Base-by-base conservation (phyloP, 495 filamentous ascomycete genomes). In the Podospora fimiseda region DNA sequence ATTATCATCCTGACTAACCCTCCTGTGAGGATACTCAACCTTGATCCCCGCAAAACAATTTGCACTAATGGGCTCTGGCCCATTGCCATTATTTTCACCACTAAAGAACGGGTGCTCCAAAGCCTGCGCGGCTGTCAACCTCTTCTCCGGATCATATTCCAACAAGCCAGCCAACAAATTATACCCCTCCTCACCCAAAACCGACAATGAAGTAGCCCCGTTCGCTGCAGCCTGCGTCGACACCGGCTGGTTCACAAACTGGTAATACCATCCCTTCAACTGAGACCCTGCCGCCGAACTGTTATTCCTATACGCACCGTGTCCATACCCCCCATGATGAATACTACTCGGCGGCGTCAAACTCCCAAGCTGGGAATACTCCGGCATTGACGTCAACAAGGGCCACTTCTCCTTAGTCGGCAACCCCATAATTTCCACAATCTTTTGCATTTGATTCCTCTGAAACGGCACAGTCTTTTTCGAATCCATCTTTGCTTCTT, bases 401-500 rank as follows among this genome's bases (percentile, higher is more conserved):
- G 90, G 88, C 93, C 93, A 99, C 19, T 82, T 78, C 30, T 96
- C 89, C 65, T 92, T 92, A 23, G 80, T 87, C 0, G 94, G 93
- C 60, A 92, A 68, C 38, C 93, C 93, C 68, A 97, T 84, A 51
- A 98, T 88, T 60, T 97, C 94, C 21, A 94, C 89, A 50, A 98
- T 98, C 67, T 96, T 96, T 64, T 90, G 88, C 90, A 98, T 95
- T 71, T 98, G 93, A 62, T 97, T 96, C 20, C 90, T 83, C 69
- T 98, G 93, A 63, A 98, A 98, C 0, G 93, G 93, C 0, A 97
- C 90, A 3, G 88, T 91, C 70, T 95, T 96, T 67, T 97, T 97
- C 67, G 77, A 85, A 67, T 97, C 94, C 89, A 96, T 96, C 69
- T 98, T 98, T 4, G 92, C 93, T 70, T 98, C 93, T 62, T 98